Base-by-base conservation (phyloP, 257 asterid species). In the Voacanga thouarsii region DNA sequence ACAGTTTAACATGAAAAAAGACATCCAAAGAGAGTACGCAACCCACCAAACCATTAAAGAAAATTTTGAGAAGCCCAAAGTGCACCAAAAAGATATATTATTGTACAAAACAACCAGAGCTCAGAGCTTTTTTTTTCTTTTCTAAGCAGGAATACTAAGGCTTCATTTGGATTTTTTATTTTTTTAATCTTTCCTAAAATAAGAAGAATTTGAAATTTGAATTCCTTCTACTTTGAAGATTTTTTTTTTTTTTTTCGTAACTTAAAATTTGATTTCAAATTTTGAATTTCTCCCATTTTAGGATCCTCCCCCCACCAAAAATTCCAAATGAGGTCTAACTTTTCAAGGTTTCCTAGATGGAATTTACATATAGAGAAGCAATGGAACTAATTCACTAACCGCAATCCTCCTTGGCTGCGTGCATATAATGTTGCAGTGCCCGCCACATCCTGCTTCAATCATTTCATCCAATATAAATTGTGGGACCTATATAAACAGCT, bases 341-440 rank as follows among this genome's bases (percentile, higher is more conserved):
- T 33, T 33, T 33, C 37, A 33, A 19, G 43, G 61, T 21, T 43
- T 61, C 14, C n/a, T 57, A 24, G 23, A 49, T 53, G 64, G 67
- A 33, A 51, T 65, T 53, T 64, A 64, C 19, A 64, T 37, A 24
- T 30, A 6, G 74, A 68, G 44, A 10, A 78, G 80, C 45, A 51
- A 44, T n/a, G 77, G 68, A 84, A 75, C 69, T 63, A 79, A 77
- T 37, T 24, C 21, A 90, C 97, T 80, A 75, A 94, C 98, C 89
- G 99, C 98, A 69, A 95, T 95, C 89, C 99, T 90, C 94, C 99
- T 90, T 16, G 99, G 99, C 85, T 95, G 99, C 47, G 99, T 95
- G 87, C 99, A 95, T 85, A 95, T 84, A 80, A 95, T 88, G 85
- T 88, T 95, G 85, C 98, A 95, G 69, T 80, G 75, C 73, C 93